Evolutionary conservation across 2,329 filamentous ascomycete genomes (phyloP), one percentile per base, ranked within the genome.

Genomic region (Diplodia seriata): DNA sequence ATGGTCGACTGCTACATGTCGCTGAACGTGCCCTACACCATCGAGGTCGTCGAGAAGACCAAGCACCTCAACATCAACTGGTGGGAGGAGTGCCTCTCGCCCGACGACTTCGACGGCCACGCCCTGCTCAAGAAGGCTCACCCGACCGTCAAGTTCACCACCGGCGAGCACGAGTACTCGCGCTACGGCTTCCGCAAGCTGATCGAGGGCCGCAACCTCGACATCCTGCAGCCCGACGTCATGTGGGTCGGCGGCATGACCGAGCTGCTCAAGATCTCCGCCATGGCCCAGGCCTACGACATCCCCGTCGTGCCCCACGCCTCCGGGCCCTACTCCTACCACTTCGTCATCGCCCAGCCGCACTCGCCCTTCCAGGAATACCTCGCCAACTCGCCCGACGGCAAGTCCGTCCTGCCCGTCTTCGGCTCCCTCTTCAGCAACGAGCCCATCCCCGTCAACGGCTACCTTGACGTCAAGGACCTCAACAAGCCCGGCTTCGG

Each of bases 1-100:
- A 94, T 96, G 85, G 94, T 97, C 5, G 94, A 97, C 82, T 97
- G 94, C 85, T 97, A 97, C 82, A 97, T 97, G 94, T 94, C 91
- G 72, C 84, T 97, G 75, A 97, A 94, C 74, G 94, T 97, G 31
- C 83, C 91, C 1, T 97, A 97, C 82, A 97, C 92, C 4, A 97
- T 97, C 73, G 91, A 97, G 80, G 85, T 97, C 29, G 94, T 91
- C 69, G 91, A 94, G 81, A 90, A 90, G 63, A 93, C 90, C 76
- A 87, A 92, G 73, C 89, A 93, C 72, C 86, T 97, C 72, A 87
- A 94, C 79, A 94, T 97, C 78, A 93, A 97, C 83, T 97, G 94
- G 94, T 97, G 93, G 93, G 94, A 97, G 82, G 94, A 97, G 83
- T 96, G 93, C 71, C 83, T 97, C 70, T 91, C 90, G 36, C 94